Conservation (phyloP, 23 red algal species). For the Chondrus crispus region DNA sequence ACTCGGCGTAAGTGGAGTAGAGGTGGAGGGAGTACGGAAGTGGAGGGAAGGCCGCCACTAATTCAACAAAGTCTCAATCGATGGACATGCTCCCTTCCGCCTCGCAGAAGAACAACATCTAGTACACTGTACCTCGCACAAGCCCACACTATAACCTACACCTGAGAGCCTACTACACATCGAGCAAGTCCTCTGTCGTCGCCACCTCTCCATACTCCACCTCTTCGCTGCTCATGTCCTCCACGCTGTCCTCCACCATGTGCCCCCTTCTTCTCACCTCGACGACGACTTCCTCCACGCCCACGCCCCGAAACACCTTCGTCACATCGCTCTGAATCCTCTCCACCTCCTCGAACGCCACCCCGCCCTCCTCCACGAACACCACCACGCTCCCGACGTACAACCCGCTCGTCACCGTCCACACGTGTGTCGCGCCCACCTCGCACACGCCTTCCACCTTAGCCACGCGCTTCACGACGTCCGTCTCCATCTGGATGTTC, state of each 20-base stretch:
- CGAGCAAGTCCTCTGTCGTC: background rate
- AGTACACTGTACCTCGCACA: background rate
- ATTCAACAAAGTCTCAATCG: too few species aligned
- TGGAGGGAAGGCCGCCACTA: too few species aligned
- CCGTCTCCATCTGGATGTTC: background rate
- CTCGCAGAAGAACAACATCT: background rate
- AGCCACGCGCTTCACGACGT: background rate
- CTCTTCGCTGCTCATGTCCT: background rate
- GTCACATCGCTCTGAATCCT: background rate
- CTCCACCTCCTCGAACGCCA: background rate
- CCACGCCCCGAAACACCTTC: constrained; percentile 25
- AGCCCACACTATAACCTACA: background rate
- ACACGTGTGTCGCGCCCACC: constrained; percentile 46
- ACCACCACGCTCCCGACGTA: constrained; percentile 41
- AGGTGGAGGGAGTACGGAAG: too few species aligned
- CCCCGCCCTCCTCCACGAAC: background rate
- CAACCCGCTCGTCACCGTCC: constrained; percentile 50
- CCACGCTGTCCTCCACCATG: background rate
- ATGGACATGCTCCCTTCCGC: too few species aligned
- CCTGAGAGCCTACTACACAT: background rate
- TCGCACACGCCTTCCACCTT: constrained; percentile 4
- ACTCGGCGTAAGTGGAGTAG: too few species aligned
- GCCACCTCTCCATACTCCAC: background rate
- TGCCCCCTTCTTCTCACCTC: background rate
- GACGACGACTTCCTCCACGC: constrained; percentile 30